A percentile compares a stretch with the other conserved stretches of the same genome.
Evolutionary conservation across 1,284 basidiomycete species (phyloP).

Genomic region (Ceratobasidium sp.): DNA sequence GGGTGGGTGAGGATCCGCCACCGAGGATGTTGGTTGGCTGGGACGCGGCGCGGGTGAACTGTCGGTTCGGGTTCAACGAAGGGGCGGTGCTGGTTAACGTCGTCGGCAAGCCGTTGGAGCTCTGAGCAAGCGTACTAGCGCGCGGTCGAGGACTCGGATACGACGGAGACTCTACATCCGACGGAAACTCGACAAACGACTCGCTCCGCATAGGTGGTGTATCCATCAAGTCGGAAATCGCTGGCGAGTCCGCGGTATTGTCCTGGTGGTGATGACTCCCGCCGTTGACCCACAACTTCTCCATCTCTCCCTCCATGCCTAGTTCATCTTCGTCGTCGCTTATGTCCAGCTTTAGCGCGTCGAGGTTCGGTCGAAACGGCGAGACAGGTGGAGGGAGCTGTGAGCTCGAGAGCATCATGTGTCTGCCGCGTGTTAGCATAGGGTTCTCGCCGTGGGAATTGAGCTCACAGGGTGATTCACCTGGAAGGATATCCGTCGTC

Average conservation of each 20-base stretch:
- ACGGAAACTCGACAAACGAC: neutral
- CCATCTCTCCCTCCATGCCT: constrained; percentile 1
- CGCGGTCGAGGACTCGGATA: constrained; percentile 31
- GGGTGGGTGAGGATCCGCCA: neutral
- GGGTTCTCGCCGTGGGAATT: no score
- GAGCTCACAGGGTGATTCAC: no score
- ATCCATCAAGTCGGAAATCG: no score
- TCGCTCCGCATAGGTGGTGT: constrained; percentile 2
- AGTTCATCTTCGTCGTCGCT: constrained; percentile 43
- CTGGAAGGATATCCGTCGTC: no score
- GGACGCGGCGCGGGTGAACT: constrained; percentile 35
- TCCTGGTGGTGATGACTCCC: neutral
- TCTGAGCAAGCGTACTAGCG: constrained; percentile 35
- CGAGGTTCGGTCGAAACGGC: constrained; percentile 41
- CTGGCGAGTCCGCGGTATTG: no score
- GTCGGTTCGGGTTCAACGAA: constrained; percentile 9
- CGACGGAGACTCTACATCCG: neutral
- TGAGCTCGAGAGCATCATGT: constrained; percentile 35
- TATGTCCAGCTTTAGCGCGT: constrained; percentile 23
- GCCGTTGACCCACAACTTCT: constrained; percentile 11
- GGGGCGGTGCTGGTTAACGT: neutral
- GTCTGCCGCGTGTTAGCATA: constrained; percentile 17
- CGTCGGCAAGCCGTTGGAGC: neutral
- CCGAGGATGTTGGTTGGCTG: constrained; percentile 24
- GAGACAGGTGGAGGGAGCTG: constrained; percentile 42